Evolutionary conservation across 148 eudicot species (phyloP).

Genomic region (Oxyria digyna): DNA sequence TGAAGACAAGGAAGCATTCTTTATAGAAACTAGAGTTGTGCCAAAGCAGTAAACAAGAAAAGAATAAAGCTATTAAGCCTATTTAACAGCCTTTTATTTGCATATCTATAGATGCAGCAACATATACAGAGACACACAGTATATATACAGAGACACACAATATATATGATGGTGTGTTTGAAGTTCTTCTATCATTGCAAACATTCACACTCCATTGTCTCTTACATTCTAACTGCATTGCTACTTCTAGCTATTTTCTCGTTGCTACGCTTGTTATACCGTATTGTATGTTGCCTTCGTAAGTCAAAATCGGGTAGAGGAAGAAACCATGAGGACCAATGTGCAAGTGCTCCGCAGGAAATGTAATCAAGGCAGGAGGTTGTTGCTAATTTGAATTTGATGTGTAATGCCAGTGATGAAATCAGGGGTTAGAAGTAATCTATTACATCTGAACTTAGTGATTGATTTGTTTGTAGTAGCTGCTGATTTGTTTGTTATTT

Average conservation of each 20-base stretch:
- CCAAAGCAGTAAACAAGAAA: no score
- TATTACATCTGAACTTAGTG: no score
- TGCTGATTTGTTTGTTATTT: not conserved
- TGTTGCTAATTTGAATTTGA: not conserved
- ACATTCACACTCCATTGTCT: not conserved
- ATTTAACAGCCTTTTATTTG: not conserved
- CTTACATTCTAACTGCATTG: not conserved
- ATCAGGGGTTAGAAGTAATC: not conserved
- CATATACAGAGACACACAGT: not conserved
- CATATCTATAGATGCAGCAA: not conserved
- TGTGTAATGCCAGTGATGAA: not conserved
- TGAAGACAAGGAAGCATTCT: no score
- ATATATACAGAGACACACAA: no score
- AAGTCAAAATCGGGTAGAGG: not conserved
- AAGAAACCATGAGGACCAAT: not conserved
- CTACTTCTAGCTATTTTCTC: not conserved
- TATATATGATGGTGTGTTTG: not conserved
- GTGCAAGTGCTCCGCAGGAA: not conserved
- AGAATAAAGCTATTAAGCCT: no score
- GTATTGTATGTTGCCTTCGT: not conserved
- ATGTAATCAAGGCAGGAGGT: not conserved
- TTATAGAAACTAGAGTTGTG: no score
- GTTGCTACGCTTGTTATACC: not conserved
- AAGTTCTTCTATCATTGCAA: not conserved
- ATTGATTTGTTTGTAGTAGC: not conserved